Evolutionary conservation across 495 filamentous ascomycete species (phyloP), one percentile per base, ranked within the genome.

Genomic region (Amphirosellinia nigrospora): DNA sequence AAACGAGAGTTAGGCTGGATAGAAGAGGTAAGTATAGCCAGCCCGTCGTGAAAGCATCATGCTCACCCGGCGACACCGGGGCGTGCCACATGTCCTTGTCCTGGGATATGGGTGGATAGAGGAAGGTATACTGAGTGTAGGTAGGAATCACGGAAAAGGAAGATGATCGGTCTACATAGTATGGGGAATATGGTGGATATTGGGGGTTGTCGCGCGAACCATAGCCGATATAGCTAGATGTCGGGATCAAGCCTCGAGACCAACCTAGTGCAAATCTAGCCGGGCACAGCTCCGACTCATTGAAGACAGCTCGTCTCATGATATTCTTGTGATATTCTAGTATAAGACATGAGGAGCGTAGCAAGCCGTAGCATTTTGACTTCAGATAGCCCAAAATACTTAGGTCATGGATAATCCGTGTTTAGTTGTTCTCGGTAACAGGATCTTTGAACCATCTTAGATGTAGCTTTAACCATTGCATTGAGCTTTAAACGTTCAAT

Each of bases 191-290:
- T 43, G 13, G 21, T 34, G 28, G 39, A 68, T 5, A 30, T 21
- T 61, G 41, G 66, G 66, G 66, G 66, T 48, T 45, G 30, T 61
- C 43, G 66, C 43, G 66, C 66, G 66, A 61, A 68, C 66, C 45
- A 61, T 28, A 16, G 19, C 50, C 43, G 9, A 38, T 41, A 28
- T 48, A 34, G 36, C 43, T 68, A 9, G 39, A 43, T 41, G 15
- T 48, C 66, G 66, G 55, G 66, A 60, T 32, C 53, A 67, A 58
- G 52, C 52, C 56, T 55, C 26, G 11, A 28, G 13, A 53, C 26
- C 16, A 53, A 30, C 19, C 53, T 32, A 34, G 39, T 46, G 39
- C 34, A 36, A 46, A 67, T 67, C 64, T 66, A 15, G 16, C 64
- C 16, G 32, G 23, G 26, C 64, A 32, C 34, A 65, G 11, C 36